Evolutionary conservation across 2,329 filamentous ascomycete genomes (phyloP).

Genomic region (Monilinia polystroma): DNA sequence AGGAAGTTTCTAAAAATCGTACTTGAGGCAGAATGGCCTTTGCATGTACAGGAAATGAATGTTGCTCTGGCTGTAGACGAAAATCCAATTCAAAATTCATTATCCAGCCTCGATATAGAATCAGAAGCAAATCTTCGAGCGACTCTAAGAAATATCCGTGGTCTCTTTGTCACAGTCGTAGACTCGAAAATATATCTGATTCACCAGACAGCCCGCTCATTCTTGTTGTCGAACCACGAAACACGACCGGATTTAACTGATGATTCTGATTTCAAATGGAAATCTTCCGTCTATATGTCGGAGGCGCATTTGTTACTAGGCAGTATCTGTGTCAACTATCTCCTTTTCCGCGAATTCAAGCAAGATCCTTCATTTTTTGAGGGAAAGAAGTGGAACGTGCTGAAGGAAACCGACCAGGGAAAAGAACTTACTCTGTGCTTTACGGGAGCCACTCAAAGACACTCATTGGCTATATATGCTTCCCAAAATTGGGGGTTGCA

Average conservation of each 20-base stretch:
- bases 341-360: not conserved
- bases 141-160: slow-evolving; percentile 14
- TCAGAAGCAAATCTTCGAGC: slow-evolving; percentile 3
- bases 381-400: too few species aligned
- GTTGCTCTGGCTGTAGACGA: too few species aligned
- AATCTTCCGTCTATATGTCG: slow-evolving; percentile 2
- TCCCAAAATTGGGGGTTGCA: too few species aligned
- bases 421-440: too few species aligned
- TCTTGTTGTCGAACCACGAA: slow-evolving; percentile 12
- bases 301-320: slow-evolving; percentile 13
- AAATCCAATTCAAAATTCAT: too few species aligned
- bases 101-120: not conserved
- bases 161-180: slow-evolving; percentile 20
- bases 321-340: slow-evolving; percentile 19
- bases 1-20: too few species aligned
- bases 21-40: too few species aligned
- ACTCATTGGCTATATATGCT: too few species aligned
- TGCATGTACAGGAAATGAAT: too few species aligned
- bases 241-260: not conserved
- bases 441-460: too few species aligned
- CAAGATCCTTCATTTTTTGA: too few species aligned
- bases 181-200: slow-evolving; percentile 22
- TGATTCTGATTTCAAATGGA: slow-evolving; percentile 7
- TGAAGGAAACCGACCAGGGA: too few species aligned
- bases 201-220: slow-evolving; percentile 20